phyloP scores from a whole-genome alignment of 495 filamentous ascomycete species.

The Lophiotrema nucula region DNA sequence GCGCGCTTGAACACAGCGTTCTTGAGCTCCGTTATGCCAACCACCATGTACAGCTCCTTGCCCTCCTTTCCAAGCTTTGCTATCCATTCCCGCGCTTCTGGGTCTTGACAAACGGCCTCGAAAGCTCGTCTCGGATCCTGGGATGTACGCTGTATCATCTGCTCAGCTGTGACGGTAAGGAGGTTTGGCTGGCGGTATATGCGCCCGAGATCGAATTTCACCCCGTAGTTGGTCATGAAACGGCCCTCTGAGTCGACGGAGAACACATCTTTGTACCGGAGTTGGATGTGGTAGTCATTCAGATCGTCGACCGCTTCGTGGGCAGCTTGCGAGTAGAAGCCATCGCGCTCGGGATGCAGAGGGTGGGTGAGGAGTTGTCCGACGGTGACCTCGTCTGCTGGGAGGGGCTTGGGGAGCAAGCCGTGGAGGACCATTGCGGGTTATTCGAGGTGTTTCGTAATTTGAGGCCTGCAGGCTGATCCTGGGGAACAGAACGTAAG shows the following conservation, averaged over 20 bases:
- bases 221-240: conserved; percentile 34
- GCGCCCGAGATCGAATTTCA: conserved; percentile 33
- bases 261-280: conserved; percentile 34
- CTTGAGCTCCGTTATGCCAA: conserved; percentile 33
- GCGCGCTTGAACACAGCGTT: conserved; percentile 33
- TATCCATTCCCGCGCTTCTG: conserved; percentile 29
- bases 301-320: conserved; percentile 26
- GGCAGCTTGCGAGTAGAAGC: conserved; percentile 25
- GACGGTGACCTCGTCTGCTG: conserved; percentile 28
- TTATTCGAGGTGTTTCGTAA: no score
- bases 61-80: not conserved
- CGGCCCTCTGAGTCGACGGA: conserved; percentile 33
- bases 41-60: conserved; percentile 29
- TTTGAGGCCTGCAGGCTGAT: not conserved
- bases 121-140: conserved; percentile 16
- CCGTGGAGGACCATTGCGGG: conserved; percentile 32
- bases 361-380: conserved; percentile 33
- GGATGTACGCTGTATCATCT: conserved; percentile 32
- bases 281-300: conserved; percentile 36
- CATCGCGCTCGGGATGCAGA: conserved; percentile 31
- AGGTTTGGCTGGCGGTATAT: conserved; percentile 32
- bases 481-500: not conserved
- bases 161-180: conserved; percentile 28
- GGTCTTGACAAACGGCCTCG: conserved; percentile 29
- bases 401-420: conserved; percentile 33